Evolutionary conservation across 495 filamentous ascomycete genomes (phyloP), one percentile per base, ranked within the genome.

Genomic region (Xylaria venustula): DNA sequence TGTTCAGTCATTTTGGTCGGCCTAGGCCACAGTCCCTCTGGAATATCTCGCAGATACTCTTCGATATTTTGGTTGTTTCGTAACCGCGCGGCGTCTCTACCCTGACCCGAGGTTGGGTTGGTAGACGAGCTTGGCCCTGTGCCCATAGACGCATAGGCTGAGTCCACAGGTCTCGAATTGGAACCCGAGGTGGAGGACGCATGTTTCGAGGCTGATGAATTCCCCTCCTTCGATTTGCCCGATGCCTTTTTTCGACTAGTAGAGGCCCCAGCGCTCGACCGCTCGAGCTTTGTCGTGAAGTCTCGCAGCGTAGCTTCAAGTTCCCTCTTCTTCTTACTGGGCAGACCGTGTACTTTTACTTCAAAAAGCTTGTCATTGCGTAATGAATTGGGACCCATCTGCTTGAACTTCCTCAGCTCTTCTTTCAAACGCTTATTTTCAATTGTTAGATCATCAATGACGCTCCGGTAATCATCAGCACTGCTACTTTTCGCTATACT

Each of bases 131-230:
- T 72, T 2, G 77, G 78, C 0, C 83, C 85, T 3, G 73, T 79
- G 4, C 88, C 87, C 78, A 90, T 83, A 28, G 90, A 91, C 6
- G 83, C 87, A 73, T 92, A 91, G 6, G 84, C 90, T 7, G 90
- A 92, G 64, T 92, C 89, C 7, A 85, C 76, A 12, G 79, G 80
- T 53, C 79, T 81, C 14, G 79, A 81, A 42, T 78, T 75, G 1
- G 85, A 86, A 8, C 74, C 77, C 9, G 84, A 79, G 0, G 77
- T 76, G 1, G 79, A 82, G 0, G 79, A 79, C 8, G 75, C 63
- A 44, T 81, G 74, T 50, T 82, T 81, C 9, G 75, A 77, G 17
- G 63, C 52, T 0, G 74, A 75, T 6, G 70, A 73, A 44, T 73
- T 67, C 26, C 65, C 44, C 15, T 64, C 68, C 54, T 71, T 76